These are phyloP conservation scores for Beauveria scarabaeidicola DNA, from an alignment of 2,329 filamentous ascomycete genomes.

Conservation along the genomic window DNA sequence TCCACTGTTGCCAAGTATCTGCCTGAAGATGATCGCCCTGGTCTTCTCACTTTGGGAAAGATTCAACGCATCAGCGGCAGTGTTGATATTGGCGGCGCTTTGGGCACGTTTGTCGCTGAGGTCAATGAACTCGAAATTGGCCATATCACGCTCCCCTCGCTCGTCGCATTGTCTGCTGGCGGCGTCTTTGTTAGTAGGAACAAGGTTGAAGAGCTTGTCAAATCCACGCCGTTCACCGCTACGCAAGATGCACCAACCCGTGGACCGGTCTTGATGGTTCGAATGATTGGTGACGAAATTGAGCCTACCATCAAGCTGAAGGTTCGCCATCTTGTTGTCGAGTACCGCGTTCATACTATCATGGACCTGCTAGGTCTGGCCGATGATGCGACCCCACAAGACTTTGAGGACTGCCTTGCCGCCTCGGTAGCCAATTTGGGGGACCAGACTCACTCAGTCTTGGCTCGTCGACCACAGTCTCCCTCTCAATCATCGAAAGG, in stretches of 20 bases:
- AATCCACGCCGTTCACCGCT: constrained; percentile 32
- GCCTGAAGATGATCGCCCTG: constrained; percentile 89
- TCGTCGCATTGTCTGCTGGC: constrained; percentile 70
- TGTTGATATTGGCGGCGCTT: constrained; percentile 55
- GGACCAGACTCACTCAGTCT: constrained; percentile 48
- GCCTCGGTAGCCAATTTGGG: constrained; percentile 72
- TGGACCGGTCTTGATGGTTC: constrained; percentile 63
- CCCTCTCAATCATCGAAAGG: constrained; percentile 21
- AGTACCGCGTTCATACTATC: constrained; percentile 79
- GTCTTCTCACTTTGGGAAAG: constrained; percentile 65
- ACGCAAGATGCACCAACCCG: constrained; percentile 19
- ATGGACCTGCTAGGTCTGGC: constrained; percentile 69
- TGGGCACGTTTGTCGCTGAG: constrained; percentile 57
- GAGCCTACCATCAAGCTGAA: constrained; percentile 87
- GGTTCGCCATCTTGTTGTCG: constrained; percentile 72
- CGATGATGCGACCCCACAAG: constrained; percentile 59
- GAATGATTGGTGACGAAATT: constrained; percentile 89
- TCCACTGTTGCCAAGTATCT: constrained; percentile 89
- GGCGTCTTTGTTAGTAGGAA: constrained; percentile 56
- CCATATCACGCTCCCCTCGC: constrained; percentile 75
- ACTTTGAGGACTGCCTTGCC: constrained; percentile 66
- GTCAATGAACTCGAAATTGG: constrained; percentile 59
- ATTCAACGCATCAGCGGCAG: constrained; percentile 55
- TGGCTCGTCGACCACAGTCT: constrained; percentile 24
- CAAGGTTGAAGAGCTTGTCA: constrained; percentile 61